Base-by-base conservation (phyloP, 2,329 filamentous ascomycete species). In the Calonectria ilicicola region DNA sequence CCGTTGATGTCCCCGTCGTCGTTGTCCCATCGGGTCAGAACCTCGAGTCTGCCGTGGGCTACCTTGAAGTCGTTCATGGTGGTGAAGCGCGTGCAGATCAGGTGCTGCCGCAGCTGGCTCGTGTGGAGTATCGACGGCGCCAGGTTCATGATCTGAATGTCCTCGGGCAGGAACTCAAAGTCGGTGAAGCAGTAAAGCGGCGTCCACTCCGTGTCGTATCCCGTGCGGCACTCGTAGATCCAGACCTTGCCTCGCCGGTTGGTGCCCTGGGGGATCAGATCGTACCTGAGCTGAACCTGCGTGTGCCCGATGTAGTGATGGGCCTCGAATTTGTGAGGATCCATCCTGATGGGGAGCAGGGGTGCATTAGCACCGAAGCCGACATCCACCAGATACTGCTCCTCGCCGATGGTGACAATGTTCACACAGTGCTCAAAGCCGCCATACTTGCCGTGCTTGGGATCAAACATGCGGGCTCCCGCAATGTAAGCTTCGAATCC, bases 281-380 rank as follows among this genome's bases (percentile, higher is more conserved):
- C 80, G 76, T 83, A 79, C 58, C 83, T 78, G 35, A 92, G 82
- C 9, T 86, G 86, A 68, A 88, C 86, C 53, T 86, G 81, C 6
- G 84, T 82, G 2, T 86, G 85, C 0, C 83, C 83, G 8, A 91
- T 83, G 42, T 87, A 86, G 12, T 76, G 70, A 47, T 81, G 77
- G 23, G 29, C 40, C 32, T 63, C 29, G 14, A 79, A 74, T 66
- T 72, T 23, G 19, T 73, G 76, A 53, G 77, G 26, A 1, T 79
- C 67, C 6, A 86, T 77, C 0, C 78, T 82, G 1, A 86, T 64
- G 5, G 85, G 85, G 1, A 72, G 56, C 29, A 78, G 74, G 5
- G 84, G 72, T 10, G 78, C 80, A 74, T 89, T 86, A 66, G 86
- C 86, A 23, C 91, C 91, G 76, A 92, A 93, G 29, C 89, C 91